Evolutionary conservation across 345 rosid species (phyloP).

Genomic region (Acer yangbiense): DNA sequence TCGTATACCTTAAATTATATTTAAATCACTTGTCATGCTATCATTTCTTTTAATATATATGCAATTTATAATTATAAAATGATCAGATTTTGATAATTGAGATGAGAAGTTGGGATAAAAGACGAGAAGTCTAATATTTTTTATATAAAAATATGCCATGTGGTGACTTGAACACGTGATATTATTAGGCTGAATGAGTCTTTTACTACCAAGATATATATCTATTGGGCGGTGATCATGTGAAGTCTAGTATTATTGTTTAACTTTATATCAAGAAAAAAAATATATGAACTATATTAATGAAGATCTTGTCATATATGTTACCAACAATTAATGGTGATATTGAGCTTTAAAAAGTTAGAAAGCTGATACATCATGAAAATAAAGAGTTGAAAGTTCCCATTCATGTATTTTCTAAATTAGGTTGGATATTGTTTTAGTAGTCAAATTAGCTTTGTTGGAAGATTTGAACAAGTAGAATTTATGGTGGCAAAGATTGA

Average conservation of each 20-base stretch:
- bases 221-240: too few species aligned
- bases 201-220: too few species aligned
- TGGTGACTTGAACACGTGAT: too few species aligned
- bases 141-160: too few species aligned
- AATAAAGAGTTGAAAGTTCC: constrained; percentile 16
- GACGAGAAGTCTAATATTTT: too few species aligned
- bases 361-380: constrained; percentile 24
- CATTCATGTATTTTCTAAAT: neutral
- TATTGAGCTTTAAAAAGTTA: constrained; percentile 15
- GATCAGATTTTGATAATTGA: neutral
- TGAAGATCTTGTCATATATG: neutral
- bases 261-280: too few species aligned
- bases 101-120: neutral
- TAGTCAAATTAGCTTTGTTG: neutral
- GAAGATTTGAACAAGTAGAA: neutral
- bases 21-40: neutral
- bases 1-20: too few species aligned
- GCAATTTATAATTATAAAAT: too few species aligned
- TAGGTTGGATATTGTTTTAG: neutral
- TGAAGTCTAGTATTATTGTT: too few species aligned
- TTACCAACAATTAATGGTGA: neutral
- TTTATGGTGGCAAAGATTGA: neutral
- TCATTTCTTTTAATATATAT: neutral
- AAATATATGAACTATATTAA: too few species aligned
- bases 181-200: fast-evolving